phyloP scores from a whole-genome alignment of 768 basidiomycete genomes.

The Suillus tomentosus region DNA sequence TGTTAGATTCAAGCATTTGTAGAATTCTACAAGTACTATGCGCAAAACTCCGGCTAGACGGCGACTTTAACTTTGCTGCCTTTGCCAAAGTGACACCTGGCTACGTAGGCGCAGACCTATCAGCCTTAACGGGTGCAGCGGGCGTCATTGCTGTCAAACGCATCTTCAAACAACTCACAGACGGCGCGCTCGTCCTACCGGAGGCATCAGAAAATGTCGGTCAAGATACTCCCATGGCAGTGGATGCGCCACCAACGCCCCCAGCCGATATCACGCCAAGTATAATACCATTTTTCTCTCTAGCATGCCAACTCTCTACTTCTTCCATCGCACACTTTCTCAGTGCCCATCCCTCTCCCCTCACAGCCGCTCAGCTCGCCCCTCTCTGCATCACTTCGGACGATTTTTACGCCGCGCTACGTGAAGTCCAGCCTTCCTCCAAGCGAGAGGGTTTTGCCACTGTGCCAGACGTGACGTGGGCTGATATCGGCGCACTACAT shows the following conservation, averaged over 20 bases:
- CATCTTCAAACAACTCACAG: slow-evolving; percentile 82
- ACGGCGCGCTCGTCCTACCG: slow-evolving; percentile 61
- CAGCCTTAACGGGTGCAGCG: slow-evolving; percentile 88
- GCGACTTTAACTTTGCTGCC: slow-evolving; percentile 82
- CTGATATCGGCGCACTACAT: no score
- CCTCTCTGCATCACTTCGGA: no score
- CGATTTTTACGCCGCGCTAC: no score
- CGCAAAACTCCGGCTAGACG: slow-evolving; percentile 79
- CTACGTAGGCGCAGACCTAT: slow-evolving; percentile 94
- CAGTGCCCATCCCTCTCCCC: slow-evolving; percentile 77
- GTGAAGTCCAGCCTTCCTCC: no score
- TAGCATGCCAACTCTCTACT: slow-evolving; percentile 44
- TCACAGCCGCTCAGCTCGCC: no score
- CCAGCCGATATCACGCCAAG: slow-evolving; percentile 23
- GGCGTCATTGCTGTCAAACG: slow-evolving; percentile 96
- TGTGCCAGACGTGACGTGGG: no score
- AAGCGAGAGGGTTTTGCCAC: no score
- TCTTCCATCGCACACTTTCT: slow-evolving; percentile 91
- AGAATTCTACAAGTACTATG: slow-evolving; percentile 91
- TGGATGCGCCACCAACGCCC: slow-evolving; percentile 33
- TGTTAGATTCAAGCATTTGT: not conserved
- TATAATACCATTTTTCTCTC: slow-evolving; percentile 36
- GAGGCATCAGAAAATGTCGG: slow-evolving; percentile 30
- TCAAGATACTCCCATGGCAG: slow-evolving; percentile 37
- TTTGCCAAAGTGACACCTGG: slow-evolving; percentile 95